Conservation (phyloP, 805 yeast species). For the Candida dajiaensis region DNA sequence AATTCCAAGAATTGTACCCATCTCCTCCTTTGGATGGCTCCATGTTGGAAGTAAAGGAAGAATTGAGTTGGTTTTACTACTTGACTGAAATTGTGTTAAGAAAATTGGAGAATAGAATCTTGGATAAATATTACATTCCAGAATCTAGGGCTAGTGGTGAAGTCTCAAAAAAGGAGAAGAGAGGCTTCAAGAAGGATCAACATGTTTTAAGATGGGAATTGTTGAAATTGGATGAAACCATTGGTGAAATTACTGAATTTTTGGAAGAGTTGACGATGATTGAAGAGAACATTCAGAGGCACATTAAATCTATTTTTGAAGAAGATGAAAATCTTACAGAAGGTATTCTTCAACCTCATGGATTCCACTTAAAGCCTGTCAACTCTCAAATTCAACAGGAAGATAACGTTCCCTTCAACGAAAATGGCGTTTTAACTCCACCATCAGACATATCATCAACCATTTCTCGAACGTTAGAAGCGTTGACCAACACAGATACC, state of each 20-base stretch:
- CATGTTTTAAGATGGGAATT: conserved; percentile 16
- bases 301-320: conserved; percentile 10
- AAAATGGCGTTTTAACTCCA: conserved; percentile 4
- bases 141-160: conserved; percentile 4
- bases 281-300: conserved; percentile 14
- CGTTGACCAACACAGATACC: not conserved
- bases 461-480: conserved; percentile 7
- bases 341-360: conserved; percentile 16
- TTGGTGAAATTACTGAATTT: conserved; percentile 6
- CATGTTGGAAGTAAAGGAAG: conserved; percentile 10
- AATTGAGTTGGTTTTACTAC: conserved; percentile 21
- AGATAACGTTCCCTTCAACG: not conserved
- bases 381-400: not conserved
- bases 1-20: conserved; percentile 20
- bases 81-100: conserved; percentile 21
- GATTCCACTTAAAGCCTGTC: conserved; percentile 14
- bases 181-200: conserved; percentile 9
- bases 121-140: conserved; percentile 21
- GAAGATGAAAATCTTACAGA: conserved; percentile 8
- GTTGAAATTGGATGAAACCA: conserved; percentile 8
- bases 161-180: conserved; percentile 4
- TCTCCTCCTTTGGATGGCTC: conserved; percentile 17
- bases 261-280: conserved; percentile 16
- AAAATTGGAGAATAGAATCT: conserved; percentile 19
- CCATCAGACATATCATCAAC: conserved; percentile 10